Evolutionary conservation across 1,284 basidiomycete genomes (phyloP).

Genomic region (Phlebopus sp.): DNA sequence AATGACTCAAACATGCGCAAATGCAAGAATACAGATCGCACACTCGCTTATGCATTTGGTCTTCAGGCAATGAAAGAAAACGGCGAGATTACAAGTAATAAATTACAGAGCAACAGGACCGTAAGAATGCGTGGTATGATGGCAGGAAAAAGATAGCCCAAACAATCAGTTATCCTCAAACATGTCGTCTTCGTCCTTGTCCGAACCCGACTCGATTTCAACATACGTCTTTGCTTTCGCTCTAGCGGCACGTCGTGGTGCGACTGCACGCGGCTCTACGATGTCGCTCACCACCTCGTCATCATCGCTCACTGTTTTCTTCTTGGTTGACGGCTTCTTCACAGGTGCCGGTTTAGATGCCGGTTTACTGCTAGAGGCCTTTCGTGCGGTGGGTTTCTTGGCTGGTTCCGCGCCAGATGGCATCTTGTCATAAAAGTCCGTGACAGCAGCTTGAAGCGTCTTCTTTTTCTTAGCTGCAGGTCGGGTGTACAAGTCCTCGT

Average conservation of each 20-base stretch:
- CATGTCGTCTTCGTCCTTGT: conserved; percentile 23
- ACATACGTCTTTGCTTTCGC: conserved; percentile 49
- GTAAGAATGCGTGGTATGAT: conserved; percentile 1
- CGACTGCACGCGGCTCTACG: conserved; percentile 18
- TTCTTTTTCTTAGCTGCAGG: conserved; percentile 51
- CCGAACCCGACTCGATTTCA: conserved; percentile 47
- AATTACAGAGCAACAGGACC: not conserved
- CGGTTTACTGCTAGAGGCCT: conserved; percentile 51
- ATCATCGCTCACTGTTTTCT: conserved; percentile 37
- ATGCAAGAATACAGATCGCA: too few species aligned
- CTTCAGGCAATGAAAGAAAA: not conserved
- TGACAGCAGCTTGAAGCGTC: conserved; percentile 43
- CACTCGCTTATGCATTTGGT: too few species aligned
- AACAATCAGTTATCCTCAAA: conserved; percentile 20
- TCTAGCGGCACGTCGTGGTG: conserved; percentile 36
- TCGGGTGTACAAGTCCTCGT: conserved; percentile 41
- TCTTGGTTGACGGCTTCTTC: conserved; percentile 40
- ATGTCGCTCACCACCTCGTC: conserved; percentile 22
- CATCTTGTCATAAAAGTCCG: conserved; percentile 62
- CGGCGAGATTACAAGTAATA: not conserved
- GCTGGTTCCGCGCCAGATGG: conserved; percentile 32
- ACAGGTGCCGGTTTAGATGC: conserved; percentile 40
- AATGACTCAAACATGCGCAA: too few species aligned
- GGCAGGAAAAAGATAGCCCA: not conserved
- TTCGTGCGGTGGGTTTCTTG: conserved; percentile 40